These are phyloP conservation scores for Fusarium clavum DNA, from an alignment of 2,329 filamentous ascomycete genomes.

Conservation along the genomic window DNA sequence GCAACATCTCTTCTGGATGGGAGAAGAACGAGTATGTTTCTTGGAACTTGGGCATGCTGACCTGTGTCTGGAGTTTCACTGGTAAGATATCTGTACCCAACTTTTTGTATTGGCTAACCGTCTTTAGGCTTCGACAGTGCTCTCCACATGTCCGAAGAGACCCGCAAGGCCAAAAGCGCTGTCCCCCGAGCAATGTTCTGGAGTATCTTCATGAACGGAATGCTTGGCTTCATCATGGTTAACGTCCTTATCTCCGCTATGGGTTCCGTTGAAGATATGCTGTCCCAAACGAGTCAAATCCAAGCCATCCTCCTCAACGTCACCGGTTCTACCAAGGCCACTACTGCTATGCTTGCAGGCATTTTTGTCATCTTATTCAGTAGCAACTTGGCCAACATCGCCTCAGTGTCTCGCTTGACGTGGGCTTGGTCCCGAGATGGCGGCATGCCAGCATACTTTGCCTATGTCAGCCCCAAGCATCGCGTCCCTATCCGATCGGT, in stretches of 20 bases:
- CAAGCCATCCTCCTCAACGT: slow-evolving; percentile 38
- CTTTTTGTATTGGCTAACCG: not conserved
- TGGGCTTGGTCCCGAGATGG: slow-evolving; percentile 46
- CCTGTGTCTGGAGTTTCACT: slow-evolving; percentile 45
- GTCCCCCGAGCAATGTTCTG: slow-evolving; percentile 45
- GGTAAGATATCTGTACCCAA: not conserved
- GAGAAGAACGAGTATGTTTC: slow-evolving; percentile 39
- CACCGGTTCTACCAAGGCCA: slow-evolving; percentile 37
- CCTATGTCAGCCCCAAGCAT: slow-evolving; percentile 41
- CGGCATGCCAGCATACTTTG: slow-evolving; percentile 42
- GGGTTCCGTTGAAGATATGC: slow-evolving; percentile 43
- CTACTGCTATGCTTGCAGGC: slow-evolving; percentile 42
- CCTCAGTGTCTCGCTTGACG: slow-evolving; percentile 41
- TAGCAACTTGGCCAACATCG: slow-evolving; percentile 43
- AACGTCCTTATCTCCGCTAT: slow-evolving; percentile 44
- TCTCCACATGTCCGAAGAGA: slow-evolving; percentile 45
- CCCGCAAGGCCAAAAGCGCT: slow-evolving; percentile 42
- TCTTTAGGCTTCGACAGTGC: slow-evolving; percentile 41
- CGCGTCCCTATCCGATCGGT: slow-evolving; percentile 42
- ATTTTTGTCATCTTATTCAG: slow-evolving; percentile 44
- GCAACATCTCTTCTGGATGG: slow-evolving; percentile 41
- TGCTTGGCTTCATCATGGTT: slow-evolving; percentile 45
- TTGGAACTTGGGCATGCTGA: slow-evolving; percentile 45
- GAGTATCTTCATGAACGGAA: slow-evolving; percentile 47
- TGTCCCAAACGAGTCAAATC: slow-evolving; percentile 38